Evolutionary conservation across 495 filamentous ascomycete genomes (phyloP).

Genomic region (Cercophora newfieldiana): DNA sequence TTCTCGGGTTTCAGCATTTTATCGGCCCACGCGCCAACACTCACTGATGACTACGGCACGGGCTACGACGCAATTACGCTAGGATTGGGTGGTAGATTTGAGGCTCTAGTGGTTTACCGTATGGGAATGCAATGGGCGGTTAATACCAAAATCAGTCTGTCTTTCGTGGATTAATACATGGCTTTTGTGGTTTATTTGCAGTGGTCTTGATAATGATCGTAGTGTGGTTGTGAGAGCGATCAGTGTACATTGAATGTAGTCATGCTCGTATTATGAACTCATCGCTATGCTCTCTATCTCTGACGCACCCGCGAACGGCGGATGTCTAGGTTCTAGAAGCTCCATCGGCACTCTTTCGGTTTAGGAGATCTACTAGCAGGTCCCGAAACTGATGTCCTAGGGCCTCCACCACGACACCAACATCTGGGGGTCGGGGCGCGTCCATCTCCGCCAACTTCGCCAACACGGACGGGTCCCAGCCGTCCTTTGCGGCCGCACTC

Average conservation of each 20-base stretch:
- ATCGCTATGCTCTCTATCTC: neutral
- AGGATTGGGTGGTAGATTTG: neutral
- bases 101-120: neutral
- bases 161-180: neutral
- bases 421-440: constrained; percentile 35
- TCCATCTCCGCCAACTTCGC: constrained; percentile 20
- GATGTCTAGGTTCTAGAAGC: neutral
- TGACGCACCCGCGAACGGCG: too few species aligned
- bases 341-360: neutral
- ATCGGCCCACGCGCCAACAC: neutral
- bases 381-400: constrained; percentile 38
- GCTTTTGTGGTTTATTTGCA: neutral
- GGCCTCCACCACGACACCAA: constrained; percentile 38
- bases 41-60: neutral
- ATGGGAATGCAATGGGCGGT: neutral
- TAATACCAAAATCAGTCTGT: neutral
- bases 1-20: neutral
- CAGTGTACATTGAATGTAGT: neutral
- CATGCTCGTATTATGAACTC: neutral
- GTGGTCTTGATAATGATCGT: neutral
- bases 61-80: neutral
- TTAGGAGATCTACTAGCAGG: constrained; percentile 31
- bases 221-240: neutral
- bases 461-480: constrained; percentile 27
- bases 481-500: constrained; percentile 39